Evolutionary conservation across 2,329 filamentous ascomycete species (phyloP), one percentile per base, ranked within the genome.

Genomic region (Venturia effusa): DNA sequence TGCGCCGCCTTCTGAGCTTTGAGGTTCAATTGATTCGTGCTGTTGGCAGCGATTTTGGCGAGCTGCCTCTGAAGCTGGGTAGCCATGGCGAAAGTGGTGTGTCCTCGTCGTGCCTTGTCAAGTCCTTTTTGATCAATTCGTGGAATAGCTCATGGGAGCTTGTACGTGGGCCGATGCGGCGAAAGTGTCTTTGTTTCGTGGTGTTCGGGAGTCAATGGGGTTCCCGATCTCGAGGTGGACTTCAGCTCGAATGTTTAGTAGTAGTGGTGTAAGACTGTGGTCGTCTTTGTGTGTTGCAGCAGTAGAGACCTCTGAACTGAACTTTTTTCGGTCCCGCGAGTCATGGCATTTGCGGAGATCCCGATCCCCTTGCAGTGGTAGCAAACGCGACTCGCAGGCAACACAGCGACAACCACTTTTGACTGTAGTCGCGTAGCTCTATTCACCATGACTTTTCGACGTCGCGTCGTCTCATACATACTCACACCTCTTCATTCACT

Each of bases 1-100:
- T 99, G 94, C 67, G 90, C 86, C 66, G 89, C 85, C 76, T 92
- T 93, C 78, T 97, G 92, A 71, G 92, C 90, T 78, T 95, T 96
- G 70, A 96, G 83, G 74, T 97, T 90, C 71, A 97, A 84, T 69
- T 93, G 88, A 73, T 92, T 88, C 70, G 92, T 96, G 70, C 91
- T 96, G 72, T 89, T 90, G 68, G 89, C 87, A 70, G 92, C 90
- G 73, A 99, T 92, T 74, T 90, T 87, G 80, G 92, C 90, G 80
- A 99, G 81, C 83, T 99, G 95, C 79, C 90, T 87, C 77, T 93
- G 89, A 70, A 99, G 88, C 73, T 90, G 88, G 66, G 92, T 90
- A 70, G 88, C 83, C 91, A 95, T 96, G 65, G 65, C 71, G 51
- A 17, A 4, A 24, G 15, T 40, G 22, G 24, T 40, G 13, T 19